These are phyloP conservation scores for Solanum medicagineum DNA, from an alignment of 257 asterid species.

Conservation along the genomic window DNA sequence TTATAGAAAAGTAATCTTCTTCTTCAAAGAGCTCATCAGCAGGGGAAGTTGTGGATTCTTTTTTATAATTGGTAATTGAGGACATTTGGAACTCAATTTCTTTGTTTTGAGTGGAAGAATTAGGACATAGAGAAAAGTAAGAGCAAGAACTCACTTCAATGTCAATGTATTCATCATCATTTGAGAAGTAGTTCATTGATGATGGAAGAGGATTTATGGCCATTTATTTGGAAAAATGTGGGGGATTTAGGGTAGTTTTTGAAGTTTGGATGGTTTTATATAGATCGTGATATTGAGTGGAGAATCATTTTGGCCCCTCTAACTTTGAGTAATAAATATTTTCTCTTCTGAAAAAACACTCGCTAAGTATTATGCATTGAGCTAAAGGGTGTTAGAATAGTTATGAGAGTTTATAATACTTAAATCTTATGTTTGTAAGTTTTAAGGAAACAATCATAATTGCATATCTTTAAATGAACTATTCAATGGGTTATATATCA, in stretches of 20 bases:
- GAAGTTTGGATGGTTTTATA: neutral
- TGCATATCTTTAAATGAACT: too few relatives aligned
- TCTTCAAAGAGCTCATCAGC: constrained; percentile 57
- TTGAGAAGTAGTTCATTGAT: neutral
- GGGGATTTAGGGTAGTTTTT: neutral
- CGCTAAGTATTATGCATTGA: too few relatives aligned
- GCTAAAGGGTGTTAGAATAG: too few relatives aligned
- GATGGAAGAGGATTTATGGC: constrained; percentile 4
- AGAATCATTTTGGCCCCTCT: neutral
- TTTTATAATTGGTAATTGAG: constrained; percentile 14
- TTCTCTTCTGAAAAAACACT: too few relatives aligned
- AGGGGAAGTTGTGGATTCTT: constrained; percentile 21
- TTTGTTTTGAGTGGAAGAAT: constrained; percentile 21
- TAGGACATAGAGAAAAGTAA: neutral
- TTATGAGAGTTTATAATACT: too few relatives aligned
- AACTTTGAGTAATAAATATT: too few relatives aligned
- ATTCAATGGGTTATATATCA: too few relatives aligned
- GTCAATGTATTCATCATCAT: constrained; percentile 42
- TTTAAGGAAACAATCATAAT: too few relatives aligned
- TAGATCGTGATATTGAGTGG: neutral
- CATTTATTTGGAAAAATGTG: constrained; percentile 10
- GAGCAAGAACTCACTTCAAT: constrained; percentile 19
- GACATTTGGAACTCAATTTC: constrained; percentile 76
- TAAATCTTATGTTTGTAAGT: too few relatives aligned
- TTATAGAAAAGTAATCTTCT: neutral